Evolutionary conservation across 2,329 filamentous ascomycete species (phyloP), one percentile per base, ranked within the genome.

Genomic region (Cyphellophora europaea): DNA sequence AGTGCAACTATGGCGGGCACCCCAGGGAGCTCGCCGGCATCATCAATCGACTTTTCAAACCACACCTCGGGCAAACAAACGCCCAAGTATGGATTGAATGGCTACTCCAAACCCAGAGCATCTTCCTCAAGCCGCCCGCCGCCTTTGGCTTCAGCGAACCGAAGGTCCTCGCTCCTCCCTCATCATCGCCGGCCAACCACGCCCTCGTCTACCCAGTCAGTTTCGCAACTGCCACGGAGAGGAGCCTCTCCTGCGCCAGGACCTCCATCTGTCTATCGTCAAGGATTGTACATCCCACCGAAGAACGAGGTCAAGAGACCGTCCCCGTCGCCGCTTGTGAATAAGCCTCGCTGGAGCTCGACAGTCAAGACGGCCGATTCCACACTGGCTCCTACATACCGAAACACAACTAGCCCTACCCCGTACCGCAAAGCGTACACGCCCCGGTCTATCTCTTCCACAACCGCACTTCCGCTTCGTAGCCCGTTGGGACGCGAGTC

Each of bases 271-370:
- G 43, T 51, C 15, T 47, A 51, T 21, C 42, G 42, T 15, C 47
- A 49, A 33, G 48, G 47, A 8, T 17, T 41, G n/a, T 49, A 49
- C 15, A 63, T 61, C 40, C 56, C 62, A 5, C 55, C 56, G 2
- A 56, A 59, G 11, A 55, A 57, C 5, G 56, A 57, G 18, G 50
- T 57, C 11, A 34, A 36, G 62, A 71, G 37, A 52, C 62, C 25
- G 61, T 65, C 64, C 8, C 46, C 67, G 11, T 56, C 53, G 12
- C 51, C 61, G 19, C 54, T 55, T 13, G 61, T 71, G 38, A 66
- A 72, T 37, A 75, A 80, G 33, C 84, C 84, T 3, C 71, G 77
- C 38, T 91, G 84, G 84, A 89, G 79, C 51, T 53, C 51, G 8
- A 82, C 77, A 18, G 74, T 77, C 5, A 85, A 80, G 49, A 71